These are phyloP conservation scores for Gautieria morchelliformis DNA, from an alignment of 768 basidiomycete species.

Conservation along the genomic window DNA sequence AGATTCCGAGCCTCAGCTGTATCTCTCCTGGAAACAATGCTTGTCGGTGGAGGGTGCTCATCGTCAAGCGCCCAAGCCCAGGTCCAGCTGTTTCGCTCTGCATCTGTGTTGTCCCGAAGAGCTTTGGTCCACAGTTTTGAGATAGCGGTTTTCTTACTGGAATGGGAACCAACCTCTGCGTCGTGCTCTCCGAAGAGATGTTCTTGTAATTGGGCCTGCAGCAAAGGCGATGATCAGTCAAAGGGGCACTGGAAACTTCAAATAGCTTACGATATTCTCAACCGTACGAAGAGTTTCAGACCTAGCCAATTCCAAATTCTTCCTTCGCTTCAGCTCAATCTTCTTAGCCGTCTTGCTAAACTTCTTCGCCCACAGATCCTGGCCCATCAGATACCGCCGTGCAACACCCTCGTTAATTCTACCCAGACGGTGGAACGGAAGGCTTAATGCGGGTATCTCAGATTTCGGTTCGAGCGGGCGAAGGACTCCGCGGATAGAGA, in stretches of 20 bases:
- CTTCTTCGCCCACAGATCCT: constrained; percentile 53
- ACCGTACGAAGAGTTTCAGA: constrained; percentile 52
- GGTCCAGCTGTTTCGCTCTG: constrained; percentile 39
- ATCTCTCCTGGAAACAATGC: constrained; percentile 84
- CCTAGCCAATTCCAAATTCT: constrained; percentile 53
- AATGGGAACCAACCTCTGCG: neutral
- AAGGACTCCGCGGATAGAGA: constrained; percentile 75
- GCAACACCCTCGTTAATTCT: constrained; percentile 63
- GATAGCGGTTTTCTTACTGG: neutral
- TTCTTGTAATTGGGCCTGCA: constrained; percentile 29
- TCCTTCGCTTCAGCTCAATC: constrained; percentile 59
- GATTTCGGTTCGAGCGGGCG: constrained; percentile 66
- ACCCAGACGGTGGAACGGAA: constrained; percentile 62
- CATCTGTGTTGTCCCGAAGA: no score
- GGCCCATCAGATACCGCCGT: constrained; percentile 65
- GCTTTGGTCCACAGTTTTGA: no score
- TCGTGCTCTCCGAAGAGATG: constrained; percentile 23
- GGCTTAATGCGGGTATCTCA: constrained; percentile 54
- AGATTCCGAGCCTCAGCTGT: constrained; percentile 69
- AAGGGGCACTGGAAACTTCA: neutral
- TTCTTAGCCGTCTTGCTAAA: constrained; percentile 45
- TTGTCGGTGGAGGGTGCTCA: constrained; percentile 84
- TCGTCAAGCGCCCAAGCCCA: constrained; percentile 84
- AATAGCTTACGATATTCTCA: constrained; percentile 9
- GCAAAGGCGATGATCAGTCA: neutral